Conservation (phyloP, 768 basidiomycete genomes). For the Auricularia sp. region DNA sequence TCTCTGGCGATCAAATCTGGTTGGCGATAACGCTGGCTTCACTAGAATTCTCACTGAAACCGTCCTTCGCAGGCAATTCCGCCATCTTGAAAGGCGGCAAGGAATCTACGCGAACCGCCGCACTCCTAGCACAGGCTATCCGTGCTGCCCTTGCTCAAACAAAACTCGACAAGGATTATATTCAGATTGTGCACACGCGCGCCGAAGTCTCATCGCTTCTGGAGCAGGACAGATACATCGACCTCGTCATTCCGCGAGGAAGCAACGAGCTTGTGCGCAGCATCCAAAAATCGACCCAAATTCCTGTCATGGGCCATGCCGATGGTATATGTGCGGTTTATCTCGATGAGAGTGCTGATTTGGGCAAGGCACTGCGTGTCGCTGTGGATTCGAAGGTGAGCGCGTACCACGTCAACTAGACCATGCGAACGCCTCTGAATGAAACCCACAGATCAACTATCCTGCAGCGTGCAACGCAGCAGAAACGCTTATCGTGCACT, state of each 20-base stretch:
- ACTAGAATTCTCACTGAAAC: neutral
- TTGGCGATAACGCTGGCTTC: constrained; percentile 23
- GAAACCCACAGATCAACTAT: constrained; percentile 64
- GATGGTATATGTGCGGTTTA: constrained; percentile 91
- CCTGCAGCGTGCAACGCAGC: constrained; percentile 92
- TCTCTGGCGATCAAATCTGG: constrained; percentile 95
- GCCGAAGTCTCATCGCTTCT: constrained; percentile 85
- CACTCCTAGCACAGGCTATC: constrained; percentile 70
- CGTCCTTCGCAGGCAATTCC: constrained; percentile 62
- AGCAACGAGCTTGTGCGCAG: constrained; percentile 81
- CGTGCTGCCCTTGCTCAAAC: constrained; percentile 66
- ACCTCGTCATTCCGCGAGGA: constrained; percentile 93
- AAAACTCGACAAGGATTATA: constrained; percentile 63
- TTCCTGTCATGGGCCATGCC: constrained; percentile 98
- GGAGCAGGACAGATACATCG: constrained; percentile 82
- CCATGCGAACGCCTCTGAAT: neutral
- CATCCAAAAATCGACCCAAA: constrained; percentile 84
- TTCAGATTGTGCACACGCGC: constrained; percentile 87
- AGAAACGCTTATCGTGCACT: constrained; percentile 84
- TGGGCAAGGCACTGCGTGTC: constrained; percentile 71
- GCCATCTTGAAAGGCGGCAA: constrained; percentile 97
- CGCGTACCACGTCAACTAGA: neutral
- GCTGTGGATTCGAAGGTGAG: constrained; percentile 85
- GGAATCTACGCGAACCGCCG: constrained; percentile 77
- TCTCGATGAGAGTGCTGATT: constrained; percentile 72